phyloP scores from a whole-genome alignment of 2,329 filamentous ascomycete genomes.

The Periconia macrospinosa region DNA sequence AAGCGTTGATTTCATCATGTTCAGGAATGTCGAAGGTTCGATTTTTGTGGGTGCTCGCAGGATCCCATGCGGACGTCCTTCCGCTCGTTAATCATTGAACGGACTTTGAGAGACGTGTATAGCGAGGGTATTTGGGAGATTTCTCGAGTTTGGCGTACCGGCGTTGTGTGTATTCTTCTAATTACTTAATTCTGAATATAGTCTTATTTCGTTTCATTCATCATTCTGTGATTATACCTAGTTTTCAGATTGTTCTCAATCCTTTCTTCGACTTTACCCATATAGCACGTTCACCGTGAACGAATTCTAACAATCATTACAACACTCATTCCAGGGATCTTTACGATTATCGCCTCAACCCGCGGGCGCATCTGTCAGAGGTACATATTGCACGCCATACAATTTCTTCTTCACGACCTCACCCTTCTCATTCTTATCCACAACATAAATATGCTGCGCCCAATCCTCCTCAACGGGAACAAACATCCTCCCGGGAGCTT shows the following conservation, averaged over 20 bases:
- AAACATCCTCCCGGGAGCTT: conserved; percentile 77
- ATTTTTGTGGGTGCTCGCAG: not conserved
- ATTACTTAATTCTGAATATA: not conserved
- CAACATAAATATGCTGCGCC: conserved; percentile 70
- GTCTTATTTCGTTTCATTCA: not conserved
- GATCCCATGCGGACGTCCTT: not conserved
- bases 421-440: conserved; percentile 72
- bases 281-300: too few relatives aligned
- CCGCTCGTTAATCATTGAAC: too few relatives aligned
- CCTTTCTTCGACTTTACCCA: not conserved
- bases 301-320: too few relatives aligned
- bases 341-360: conserved; percentile 5
- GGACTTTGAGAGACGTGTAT: too few relatives aligned
- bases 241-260: not conserved
- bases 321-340: too few relatives aligned
- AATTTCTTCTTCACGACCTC: conserved; percentile 56
- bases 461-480: conserved; percentile 67
- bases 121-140: not conserved
- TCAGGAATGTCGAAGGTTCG: not conserved
- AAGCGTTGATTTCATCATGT: not conserved
- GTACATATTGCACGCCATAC: conserved; percentile 76
- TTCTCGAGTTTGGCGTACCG: not conserved
- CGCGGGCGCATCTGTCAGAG: conserved; percentile 69
- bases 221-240: not conserved
- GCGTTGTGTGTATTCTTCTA: not conserved